Base-by-base conservation (phyloP, 129 eudicot genomes). In the Glebionis coronaria region DNA sequence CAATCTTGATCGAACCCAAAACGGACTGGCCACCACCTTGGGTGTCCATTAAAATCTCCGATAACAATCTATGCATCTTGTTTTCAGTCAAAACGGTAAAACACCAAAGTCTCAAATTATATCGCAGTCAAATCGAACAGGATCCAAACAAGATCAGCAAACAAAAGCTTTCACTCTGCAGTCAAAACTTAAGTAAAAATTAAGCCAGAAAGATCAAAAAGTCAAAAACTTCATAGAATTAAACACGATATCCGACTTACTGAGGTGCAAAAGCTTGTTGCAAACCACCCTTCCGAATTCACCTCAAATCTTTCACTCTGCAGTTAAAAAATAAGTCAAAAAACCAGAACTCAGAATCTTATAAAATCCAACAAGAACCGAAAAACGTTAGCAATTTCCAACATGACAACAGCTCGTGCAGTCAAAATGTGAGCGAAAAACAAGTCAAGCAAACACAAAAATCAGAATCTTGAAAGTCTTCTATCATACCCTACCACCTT, bases 1-100 rank as follows among this genome's bases (percentile, higher is more conserved):
- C 98, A 38, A 93, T 93, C 81, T 82, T 93, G 50, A 88, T 84
- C 13, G 87, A 83, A 52, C 86, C 88, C 13, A 86, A 50, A 42
- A 93, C 3, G 2, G 98, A 93, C 64, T 93, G 81, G 25, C 96
- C 96, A 4, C 98, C 95, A 3, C 76, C 72, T 66, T 79, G 87
- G 42, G 82, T 76, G 63, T 83, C 87, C 73, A 68, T 80, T 29
- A 93, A 14, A 51, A 86, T 74, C 82, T 82, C 77, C 14, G 84
- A 57, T 55, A 93, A 76, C 3, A 84, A 44, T 75, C 96, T 82
- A 45, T 74, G 79, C 85, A 85, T 66, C 75, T 70, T 72, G 70
- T 71, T 63, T 15, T 8, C 46, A 28, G 49, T 28, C 31, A 57
- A 70, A 70, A 45, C 19, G 16, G 49, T 78, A 78, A 79, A 79